Evolutionary conservation across 768 basidiomycete genomes (phyloP).

Genomic region (Naganishia antarctica): DNA sequence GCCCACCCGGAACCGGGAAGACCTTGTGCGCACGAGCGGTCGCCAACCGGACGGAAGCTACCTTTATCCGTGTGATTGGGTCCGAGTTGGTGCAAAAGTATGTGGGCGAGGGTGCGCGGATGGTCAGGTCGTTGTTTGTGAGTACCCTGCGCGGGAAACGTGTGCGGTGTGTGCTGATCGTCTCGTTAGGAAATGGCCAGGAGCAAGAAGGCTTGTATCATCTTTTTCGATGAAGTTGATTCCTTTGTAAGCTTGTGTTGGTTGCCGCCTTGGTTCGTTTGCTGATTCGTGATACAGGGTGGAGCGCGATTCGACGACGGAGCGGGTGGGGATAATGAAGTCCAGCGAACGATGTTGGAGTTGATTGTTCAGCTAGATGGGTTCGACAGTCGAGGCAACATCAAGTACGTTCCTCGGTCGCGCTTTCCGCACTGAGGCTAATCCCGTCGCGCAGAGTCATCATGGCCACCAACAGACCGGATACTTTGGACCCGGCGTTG

Average conservation of each 20-base stretch:
- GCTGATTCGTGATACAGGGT: conserved; percentile 51
- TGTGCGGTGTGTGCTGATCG: not conserved
- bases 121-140: conserved; percentile 90
- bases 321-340: conserved; percentile 97
- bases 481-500: conserved; percentile 94
- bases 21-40: conserved; percentile 97
- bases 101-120: conserved; percentile 95
- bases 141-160: not conserved
- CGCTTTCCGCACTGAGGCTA: not conserved
- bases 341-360: conserved; percentile 96
- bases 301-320: conserved; percentile 98
- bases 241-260: not conserved
- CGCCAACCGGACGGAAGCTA: conserved; percentile 96
- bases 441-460: conserved; percentile 57
- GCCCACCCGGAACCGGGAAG: conserved; percentile 61
- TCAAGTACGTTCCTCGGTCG: conserved; percentile 58
- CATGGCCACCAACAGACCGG: conserved; percentile 98
- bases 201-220: conserved; percentile 97
- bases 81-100: conserved; percentile 99
- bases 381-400: conserved; percentile 97
- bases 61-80: conserved; percentile 98
- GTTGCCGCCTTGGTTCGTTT: not conserved
- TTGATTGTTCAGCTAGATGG: conserved; percentile 98
- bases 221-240: conserved; percentile 98
- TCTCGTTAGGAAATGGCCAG: conserved; percentile 75